Evolutionary conservation across 768 basidiomycete species (phyloP), one percentile per base, ranked within the genome.

Genomic region (Calvatia gigantea): DNA sequence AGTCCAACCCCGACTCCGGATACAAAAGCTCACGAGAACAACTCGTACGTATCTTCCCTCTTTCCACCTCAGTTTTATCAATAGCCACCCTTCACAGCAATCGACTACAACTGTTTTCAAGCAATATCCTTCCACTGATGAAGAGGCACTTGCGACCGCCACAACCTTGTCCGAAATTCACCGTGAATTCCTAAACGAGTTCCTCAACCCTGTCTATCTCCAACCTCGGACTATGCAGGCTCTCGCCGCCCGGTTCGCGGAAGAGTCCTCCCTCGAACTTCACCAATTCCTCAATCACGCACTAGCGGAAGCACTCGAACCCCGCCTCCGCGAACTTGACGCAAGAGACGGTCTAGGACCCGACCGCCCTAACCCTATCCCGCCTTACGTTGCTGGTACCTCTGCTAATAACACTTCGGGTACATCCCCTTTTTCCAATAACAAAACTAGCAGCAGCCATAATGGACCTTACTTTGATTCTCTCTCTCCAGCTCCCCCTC

Each of bases 141-240:
- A 79, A 32, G 75, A 80, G 6, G 81, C 76, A 11, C 76, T 79
- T 23, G 54, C 46, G 14, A n/a, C 49, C 82, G 76, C 38, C 79
- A 80, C 58, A 56, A 70, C 33, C 81, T 92, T 57, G 17, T 81
- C 85, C 0, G 70, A 80, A 46, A 75, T 77, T 42, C 76, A 92
- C 62, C 65, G 80, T 47, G 70, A 82, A 32, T 93, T 93, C 79
- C 88, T 98, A 58, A 78, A 83, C 29, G 81, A 84, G 61, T 97
- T 86, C 74, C 76, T 98, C 54, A 93, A 96, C 67, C 91, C 93
- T 3, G 88, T 89, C 47, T 98, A 98, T 72, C 86, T 98, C 56
- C 85, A 91, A 57, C 76, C 82, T 1, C 82, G 86, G 58, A 93
- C 89, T 6, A 85, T 98, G 71, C 81, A 84, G 58, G 81, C 86